phyloP scores from a whole-genome alignment of 202 grass and related monocot species.

The Elaeis oleifera region DNA sequence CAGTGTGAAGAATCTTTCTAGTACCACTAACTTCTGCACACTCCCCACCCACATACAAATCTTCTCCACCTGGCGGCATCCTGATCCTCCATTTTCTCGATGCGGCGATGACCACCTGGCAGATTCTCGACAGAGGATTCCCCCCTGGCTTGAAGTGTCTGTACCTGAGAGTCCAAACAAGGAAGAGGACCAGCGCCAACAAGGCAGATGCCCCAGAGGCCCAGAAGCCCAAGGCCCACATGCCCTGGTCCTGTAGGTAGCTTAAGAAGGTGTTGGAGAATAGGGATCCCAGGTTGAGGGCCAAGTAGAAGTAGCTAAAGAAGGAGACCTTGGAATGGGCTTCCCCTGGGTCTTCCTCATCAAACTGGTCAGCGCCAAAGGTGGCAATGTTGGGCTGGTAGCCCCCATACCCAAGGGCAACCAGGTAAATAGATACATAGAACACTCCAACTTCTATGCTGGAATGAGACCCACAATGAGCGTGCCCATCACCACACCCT shows the following conservation, averaged over 20 bases:
- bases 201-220: constrained; percentile 15
- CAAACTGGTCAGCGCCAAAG: constrained; percentile 39
- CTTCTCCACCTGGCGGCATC: neutral
- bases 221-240: constrained; percentile 28
- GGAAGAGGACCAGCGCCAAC: constrained; percentile 20
- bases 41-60: constrained; percentile 22
- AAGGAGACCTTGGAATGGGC: constrained; percentile 23
- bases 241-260: constrained; percentile 26
- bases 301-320: constrained; percentile 40
- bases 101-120: constrained; percentile 24
- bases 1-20: constrained; percentile 30
- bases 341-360: constrained; percentile 23
- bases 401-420: constrained; percentile 28
- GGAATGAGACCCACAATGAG: constrained; percentile 11
- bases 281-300: constrained; percentile 28
- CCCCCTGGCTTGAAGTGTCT: constrained; percentile 26
- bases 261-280: constrained; percentile 27
- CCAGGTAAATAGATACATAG: constrained; percentile 31
- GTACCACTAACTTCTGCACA: neutral
- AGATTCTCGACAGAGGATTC: constrained; percentile 23
- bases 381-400: constrained; percentile 30
- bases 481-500: neutral
- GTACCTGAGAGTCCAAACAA: constrained; percentile 17
- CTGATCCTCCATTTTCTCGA: constrained; percentile 16
- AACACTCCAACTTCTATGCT: constrained; percentile 16